A percentile compares a stretch with the other conserved stretches of the same genome.
Evolutionary conservation across 176 grass and related monocot species (phyloP).

Genomic region (Oryza brachyantha): DNA sequence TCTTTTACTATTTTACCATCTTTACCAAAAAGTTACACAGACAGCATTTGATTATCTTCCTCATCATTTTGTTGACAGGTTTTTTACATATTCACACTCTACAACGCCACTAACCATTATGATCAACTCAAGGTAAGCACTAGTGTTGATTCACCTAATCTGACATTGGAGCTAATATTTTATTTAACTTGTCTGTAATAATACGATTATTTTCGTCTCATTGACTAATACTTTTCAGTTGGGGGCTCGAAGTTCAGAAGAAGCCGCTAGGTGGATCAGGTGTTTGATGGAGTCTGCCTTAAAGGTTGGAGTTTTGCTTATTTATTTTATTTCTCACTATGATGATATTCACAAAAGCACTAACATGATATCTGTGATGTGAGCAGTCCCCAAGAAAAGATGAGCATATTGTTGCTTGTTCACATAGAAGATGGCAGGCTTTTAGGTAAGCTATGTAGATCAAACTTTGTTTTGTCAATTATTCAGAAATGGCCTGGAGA

Average conservation of each 20-base stretch:
- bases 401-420: constrained; percentile 65
- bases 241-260: constrained; percentile 95
- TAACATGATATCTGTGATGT: constrained; percentile 21
- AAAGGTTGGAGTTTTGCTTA: constrained; percentile 54
- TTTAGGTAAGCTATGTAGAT: constrained; percentile 53
- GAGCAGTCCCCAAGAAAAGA: constrained; percentile 58
- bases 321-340: constrained; percentile 24
- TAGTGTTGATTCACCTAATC: constrained; percentile 3
- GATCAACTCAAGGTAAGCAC: constrained; percentile 77
- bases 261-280: constrained; percentile 88
- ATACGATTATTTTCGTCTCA: constrained; percentile 8
- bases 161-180: not conserved
- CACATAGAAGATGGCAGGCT: constrained; percentile 75
- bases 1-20: not conserved
- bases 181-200: constrained; percentile 26
- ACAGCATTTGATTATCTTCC: constrained; percentile 1
- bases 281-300: constrained; percentile 80
- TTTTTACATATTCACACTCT: constrained; percentile 94
- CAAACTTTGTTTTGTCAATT: constrained; percentile 27
- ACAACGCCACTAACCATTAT: constrained; percentile 78
- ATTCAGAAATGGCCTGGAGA: not conserved
- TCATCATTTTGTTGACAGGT: constrained; percentile 43
- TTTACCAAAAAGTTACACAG: constrained; percentile 6
- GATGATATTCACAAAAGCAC: constrained; percentile 28
- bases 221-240: constrained; percentile 53